phyloP scores from a whole-genome alignment of 768 basidiomycete genomes.

The Phylloporus arenicola region DNA sequence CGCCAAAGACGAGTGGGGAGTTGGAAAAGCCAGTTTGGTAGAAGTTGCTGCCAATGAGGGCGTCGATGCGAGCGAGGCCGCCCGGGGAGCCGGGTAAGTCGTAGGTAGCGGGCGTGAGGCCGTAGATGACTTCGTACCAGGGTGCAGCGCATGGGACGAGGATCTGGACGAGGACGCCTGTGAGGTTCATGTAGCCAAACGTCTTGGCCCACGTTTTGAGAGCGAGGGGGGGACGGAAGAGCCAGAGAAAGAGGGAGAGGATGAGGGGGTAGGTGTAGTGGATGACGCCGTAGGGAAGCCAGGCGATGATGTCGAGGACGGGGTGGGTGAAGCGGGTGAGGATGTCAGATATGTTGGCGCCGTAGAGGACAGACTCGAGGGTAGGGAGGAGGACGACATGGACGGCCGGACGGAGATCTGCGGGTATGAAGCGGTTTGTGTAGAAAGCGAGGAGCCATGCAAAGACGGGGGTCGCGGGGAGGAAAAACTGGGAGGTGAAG shows the following conservation, averaged over 20 bases:
- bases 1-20: conserved; percentile 93
- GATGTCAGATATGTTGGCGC: conserved; percentile 96
- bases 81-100: conserved; percentile 88
- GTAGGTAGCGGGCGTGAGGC: conserved; percentile 93
- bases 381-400: conserved; percentile 93
- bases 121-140: conserved; percentile 97
- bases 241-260: conserved; percentile 81
- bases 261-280: conserved; percentile 88
- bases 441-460: conserved; percentile 78
- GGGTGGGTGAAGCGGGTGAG: conserved; percentile 93
- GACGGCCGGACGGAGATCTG: conserved; percentile 68
- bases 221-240: conserved; percentile 76
- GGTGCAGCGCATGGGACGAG: conserved; percentile 90
- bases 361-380: conserved; percentile 90
- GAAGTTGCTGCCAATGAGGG: conserved; percentile 66
- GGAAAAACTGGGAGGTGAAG: conserved; percentile 84
- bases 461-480: conserved; percentile 78
- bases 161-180: conserved; percentile 84
- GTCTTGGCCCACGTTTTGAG: conserved; percentile 81
- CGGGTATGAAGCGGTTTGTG: conserved; percentile 81
- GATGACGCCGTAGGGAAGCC: conserved; percentile 94
- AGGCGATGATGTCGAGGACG: conserved; percentile 85
- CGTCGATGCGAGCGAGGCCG: conserved; percentile 88
- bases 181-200: conserved; percentile 90
- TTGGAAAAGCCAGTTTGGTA: conserved; percentile 81